Percentiles rank a stretch among this genome's conserved stretches.
phyloP scores from a whole-genome alignment of 129 eudicot genomes.

The Artemisia annua region DNA sequence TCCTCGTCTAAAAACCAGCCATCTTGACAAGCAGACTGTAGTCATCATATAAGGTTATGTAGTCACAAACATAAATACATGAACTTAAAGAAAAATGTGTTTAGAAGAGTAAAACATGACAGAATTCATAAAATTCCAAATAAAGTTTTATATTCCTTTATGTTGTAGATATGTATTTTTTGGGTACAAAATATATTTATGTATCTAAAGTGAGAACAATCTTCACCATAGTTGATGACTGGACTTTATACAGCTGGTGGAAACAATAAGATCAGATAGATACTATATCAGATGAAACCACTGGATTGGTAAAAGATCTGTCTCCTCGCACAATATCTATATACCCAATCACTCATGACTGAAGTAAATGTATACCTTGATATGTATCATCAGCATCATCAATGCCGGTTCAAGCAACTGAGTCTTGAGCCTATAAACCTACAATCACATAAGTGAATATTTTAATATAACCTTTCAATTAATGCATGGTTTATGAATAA shows the following conservation, averaged over 20 bases:
- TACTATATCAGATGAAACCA: not conserved
- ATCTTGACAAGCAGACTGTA: conserved; percentile 39
- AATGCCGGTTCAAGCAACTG: conserved; percentile 26
- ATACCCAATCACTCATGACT: not conserved
- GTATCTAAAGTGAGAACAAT: too few relatives aligned
- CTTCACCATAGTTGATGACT: too few relatives aligned
- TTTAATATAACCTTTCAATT: not conserved
- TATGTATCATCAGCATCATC: conserved; percentile 37
- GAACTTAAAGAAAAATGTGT: not conserved
- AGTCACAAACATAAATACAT: not conserved
- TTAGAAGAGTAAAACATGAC: not conserved
- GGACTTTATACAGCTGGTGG: too few relatives aligned
- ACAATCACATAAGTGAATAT: conserved; percentile 10
- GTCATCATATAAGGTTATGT: not conserved
- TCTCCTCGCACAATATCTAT: not conserved
- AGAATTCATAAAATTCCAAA: not conserved
- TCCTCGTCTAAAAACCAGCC: conserved; percentile 36
- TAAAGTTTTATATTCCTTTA: not conserved
- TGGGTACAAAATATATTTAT: too few relatives aligned
- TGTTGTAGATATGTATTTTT: too few relatives aligned
- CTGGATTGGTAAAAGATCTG: not conserved
- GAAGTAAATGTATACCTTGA: conserved; percentile 31
- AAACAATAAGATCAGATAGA: too few relatives aligned
- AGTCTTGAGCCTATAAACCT: conserved; percentile 26
- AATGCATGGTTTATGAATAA: not conserved